Percentiles rank a stretch among this genome's conserved stretches.
Conservation (phyloP, 306 rosid species). For the Cucurbita argyrosperma region DNA sequence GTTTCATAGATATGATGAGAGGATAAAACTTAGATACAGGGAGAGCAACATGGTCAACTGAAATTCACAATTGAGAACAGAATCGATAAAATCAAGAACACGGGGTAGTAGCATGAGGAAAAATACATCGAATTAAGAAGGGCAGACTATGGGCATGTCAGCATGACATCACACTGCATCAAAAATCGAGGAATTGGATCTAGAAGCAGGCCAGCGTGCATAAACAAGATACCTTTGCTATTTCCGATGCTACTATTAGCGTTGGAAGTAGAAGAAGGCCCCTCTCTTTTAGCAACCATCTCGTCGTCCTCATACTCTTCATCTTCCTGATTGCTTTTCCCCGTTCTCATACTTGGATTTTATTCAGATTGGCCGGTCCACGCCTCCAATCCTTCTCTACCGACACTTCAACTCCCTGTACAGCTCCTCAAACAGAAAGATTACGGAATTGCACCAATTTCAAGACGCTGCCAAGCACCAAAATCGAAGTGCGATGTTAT, state of each 20-base stretch:
- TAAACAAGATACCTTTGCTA: slow-evolving; percentile 43
- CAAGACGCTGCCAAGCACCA: background rate
- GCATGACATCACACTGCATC: background rate
- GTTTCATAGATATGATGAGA: background rate
- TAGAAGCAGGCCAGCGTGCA: background rate
- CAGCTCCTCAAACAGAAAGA: background rate
- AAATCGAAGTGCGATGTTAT: background rate
- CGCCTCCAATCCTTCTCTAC: background rate
- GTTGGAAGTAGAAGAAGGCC: slow-evolving; percentile 49
- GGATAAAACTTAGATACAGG: background rate
- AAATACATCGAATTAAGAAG: background rate
- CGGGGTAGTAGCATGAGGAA: background rate
- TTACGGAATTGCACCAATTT: background rate
- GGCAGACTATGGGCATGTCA: background rate
- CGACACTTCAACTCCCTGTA: background rate
- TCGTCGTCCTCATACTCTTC: slow-evolving; percentile 88
- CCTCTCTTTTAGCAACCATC: slow-evolving; percentile 48
- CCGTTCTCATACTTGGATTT: slow-evolving; percentile 48
- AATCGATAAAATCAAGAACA: background rate
- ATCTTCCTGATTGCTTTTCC: slow-evolving; percentile 62
- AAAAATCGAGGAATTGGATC: background rate
- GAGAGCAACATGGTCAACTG: background rate
- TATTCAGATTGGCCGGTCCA: background rate
- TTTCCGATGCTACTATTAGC: slow-evolving; percentile 22
- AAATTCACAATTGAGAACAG: background rate